Percentiles rank a stretch among this genome's conserved stretches.
These are phyloP conservation scores for Apophysomyces sp. DNA, from an alignment of 371 early-diverging fungal species.

Conservation along the genomic window DNA sequence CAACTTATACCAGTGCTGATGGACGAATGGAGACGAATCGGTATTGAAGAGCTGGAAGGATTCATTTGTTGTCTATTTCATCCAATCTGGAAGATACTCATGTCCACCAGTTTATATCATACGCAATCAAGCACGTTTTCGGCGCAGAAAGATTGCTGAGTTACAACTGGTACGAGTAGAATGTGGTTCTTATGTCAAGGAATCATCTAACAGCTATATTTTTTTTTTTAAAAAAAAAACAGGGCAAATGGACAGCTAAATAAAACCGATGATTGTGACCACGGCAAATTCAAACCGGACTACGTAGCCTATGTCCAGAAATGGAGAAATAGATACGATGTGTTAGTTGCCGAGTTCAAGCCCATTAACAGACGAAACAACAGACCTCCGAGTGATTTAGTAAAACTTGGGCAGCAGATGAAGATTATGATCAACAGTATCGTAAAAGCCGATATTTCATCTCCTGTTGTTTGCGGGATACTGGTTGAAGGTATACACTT, in stretches of 20 bases:
- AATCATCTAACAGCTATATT: background rate
- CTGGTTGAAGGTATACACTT: background rate
- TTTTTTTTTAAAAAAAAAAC: background rate
- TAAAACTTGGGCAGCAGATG: constrained; percentile 1
- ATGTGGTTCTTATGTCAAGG: background rate
- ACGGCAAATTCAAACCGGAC: background rate
- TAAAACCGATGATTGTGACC: background rate
- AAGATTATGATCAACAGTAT: background rate
- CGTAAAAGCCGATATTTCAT: background rate
- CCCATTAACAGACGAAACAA: background rate
- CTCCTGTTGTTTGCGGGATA: background rate
- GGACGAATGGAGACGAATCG: no score
- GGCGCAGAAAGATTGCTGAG: background rate
- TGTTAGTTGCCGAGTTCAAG: background rate
- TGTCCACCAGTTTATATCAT: background rate
- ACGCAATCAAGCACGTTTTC: background rate
- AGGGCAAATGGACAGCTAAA: background rate
- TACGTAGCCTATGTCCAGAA: background rate
- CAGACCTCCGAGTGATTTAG: background rate
- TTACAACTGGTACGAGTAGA: background rate
- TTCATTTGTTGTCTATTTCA: background rate
- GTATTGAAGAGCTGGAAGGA: background rate
- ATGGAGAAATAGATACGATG: background rate
- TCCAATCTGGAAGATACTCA: background rate
- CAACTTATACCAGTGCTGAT: no score